Evolutionary conservation across 805 yeast genomes (phyloP).

Genomic region (Ogataea neopini): DNA sequence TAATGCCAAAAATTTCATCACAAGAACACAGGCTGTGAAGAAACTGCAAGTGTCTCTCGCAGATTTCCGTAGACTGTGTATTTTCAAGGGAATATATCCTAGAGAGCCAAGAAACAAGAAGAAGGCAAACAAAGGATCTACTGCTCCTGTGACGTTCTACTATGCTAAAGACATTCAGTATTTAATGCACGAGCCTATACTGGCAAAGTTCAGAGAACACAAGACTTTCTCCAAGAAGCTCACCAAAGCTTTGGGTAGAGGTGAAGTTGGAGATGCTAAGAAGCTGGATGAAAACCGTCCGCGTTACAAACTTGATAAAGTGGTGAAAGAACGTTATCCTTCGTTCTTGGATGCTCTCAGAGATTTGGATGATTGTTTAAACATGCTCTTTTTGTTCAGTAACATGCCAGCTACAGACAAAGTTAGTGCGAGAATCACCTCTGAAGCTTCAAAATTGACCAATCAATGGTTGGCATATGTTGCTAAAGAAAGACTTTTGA

Average conservation of each 20-base stretch:
- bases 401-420: slow-evolving; percentile 92
- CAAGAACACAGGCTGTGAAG: slow-evolving; percentile 92
- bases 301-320: slow-evolving; percentile 80
- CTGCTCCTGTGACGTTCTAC: slow-evolving; percentile 93
- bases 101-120: slow-evolving; percentile 94
- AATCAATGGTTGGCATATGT: slow-evolving; percentile 96
- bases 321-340: slow-evolving; percentile 94
- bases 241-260: slow-evolving; percentile 85
- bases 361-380: slow-evolving; percentile 92
- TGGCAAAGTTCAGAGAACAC: slow-evolving; percentile 90
- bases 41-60: slow-evolving; percentile 91
- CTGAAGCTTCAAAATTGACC: slow-evolving; percentile 81
- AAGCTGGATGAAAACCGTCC: slow-evolving; percentile 80
- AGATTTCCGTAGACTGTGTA: slow-evolving; percentile 95
- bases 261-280: slow-evolving; percentile 88
- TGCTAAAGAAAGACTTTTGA: slow-evolving; percentile 76
- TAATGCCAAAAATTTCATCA: slow-evolving; percentile 87
- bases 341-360: slow-evolving; percentile 88
- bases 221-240: slow-evolving; percentile 91
- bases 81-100: slow-evolving; percentile 96
- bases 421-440: slow-evolving; percentile 77
- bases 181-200: slow-evolving; percentile 90
- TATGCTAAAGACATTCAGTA: slow-evolving; percentile 93
- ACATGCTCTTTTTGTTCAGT: slow-evolving; percentile 91
- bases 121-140: slow-evolving; percentile 97